A percentile compares a stretch with the other conserved stretches of the same genome.
These are phyloP conservation scores for Starmerella vaccinii DNA, from an alignment of 805 yeast species.

Conservation along the genomic window DNA sequence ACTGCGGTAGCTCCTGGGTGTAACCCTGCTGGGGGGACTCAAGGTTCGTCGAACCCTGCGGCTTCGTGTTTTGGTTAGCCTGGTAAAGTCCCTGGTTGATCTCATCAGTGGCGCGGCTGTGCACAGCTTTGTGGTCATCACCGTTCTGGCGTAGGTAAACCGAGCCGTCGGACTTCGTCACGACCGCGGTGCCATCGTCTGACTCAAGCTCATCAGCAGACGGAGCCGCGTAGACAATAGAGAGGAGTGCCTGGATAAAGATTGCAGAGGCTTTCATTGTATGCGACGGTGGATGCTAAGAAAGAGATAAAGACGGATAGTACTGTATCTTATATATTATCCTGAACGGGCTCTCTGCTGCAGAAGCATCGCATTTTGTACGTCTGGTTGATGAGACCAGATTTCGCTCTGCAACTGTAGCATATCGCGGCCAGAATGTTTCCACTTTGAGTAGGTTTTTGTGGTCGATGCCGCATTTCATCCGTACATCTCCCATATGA, in stretches of 20 bases:
- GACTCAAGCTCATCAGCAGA: background rate
- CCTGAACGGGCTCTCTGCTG: background rate
- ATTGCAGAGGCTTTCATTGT: conserved; percentile 10
- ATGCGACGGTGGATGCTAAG: background rate
- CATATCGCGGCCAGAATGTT: background rate
- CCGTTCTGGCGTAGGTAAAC: conserved; percentile 11
- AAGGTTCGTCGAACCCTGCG: background rate
- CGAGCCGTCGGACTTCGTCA: conserved; percentile 16
- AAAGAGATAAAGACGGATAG: background rate
- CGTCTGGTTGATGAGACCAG: background rate
- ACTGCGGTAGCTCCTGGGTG: background rate
- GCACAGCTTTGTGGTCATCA: conserved; percentile 4
- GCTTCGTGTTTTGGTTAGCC: background rate
- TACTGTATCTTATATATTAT: background rate
- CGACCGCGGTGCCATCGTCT: conserved; percentile 10
- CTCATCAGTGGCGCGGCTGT: conserved; percentile 1
- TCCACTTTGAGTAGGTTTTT: background rate
- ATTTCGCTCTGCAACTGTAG: background rate
- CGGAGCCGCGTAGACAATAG: conserved; percentile 21
- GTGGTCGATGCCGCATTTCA: background rate
- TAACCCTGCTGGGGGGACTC: background rate
- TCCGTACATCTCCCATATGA: background rate
- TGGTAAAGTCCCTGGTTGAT: conserved; percentile 11
- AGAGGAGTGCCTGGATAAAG: conserved; percentile 19
- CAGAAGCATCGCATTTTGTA: background rate